Evolutionary conservation across 768 basidiomycete species (phyloP).

Genomic region (Filobasidium wieringae): DNA sequence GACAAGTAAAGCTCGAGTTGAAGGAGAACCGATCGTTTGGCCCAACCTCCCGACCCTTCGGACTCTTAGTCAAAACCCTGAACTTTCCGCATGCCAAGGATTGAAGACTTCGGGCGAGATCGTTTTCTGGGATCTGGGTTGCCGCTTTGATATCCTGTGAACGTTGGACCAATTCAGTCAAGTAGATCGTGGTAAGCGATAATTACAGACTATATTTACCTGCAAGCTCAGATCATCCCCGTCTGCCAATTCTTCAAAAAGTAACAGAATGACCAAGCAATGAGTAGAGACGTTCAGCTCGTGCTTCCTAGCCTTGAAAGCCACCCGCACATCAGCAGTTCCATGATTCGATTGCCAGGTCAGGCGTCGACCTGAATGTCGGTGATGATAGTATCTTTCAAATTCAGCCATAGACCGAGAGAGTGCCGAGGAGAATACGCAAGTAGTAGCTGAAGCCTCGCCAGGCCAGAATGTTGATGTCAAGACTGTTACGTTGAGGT

Average conservation of each 20-base stretch:
- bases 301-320: constrained; percentile 67
- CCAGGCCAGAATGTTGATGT: constrained; percentile 96
- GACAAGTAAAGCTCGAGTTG: constrained; percentile 66
- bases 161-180: not conserved
- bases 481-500: constrained; percentile 75
- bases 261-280: constrained; percentile 69
- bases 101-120: constrained; percentile 85
- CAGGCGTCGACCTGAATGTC: constrained; percentile 78
- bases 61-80: constrained; percentile 83
- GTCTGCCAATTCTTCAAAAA: constrained; percentile 64
- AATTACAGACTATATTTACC: constrained; percentile 45
- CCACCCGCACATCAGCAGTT: constrained; percentile 72
- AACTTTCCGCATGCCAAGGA: constrained; percentile 90
- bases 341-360: constrained; percentile 87
- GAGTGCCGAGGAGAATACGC: constrained; percentile 57
- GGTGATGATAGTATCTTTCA: constrained; percentile 74
- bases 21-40: constrained; percentile 74
- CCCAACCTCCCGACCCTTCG: constrained; percentile 70
- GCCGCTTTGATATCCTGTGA: constrained; percentile 68
- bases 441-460: constrained; percentile 49
- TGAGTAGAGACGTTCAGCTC: constrained; percentile 89
- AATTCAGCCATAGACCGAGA: constrained; percentile 60
- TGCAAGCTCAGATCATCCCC: constrained; percentile 64
- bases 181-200: not conserved
- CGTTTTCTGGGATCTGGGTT: constrained; percentile 60